Evolutionary conservation across 768 basidiomycete species (phyloP), one percentile per base, ranked within the genome.

Genomic region (Boletus rufocinnamomeus): DNA sequence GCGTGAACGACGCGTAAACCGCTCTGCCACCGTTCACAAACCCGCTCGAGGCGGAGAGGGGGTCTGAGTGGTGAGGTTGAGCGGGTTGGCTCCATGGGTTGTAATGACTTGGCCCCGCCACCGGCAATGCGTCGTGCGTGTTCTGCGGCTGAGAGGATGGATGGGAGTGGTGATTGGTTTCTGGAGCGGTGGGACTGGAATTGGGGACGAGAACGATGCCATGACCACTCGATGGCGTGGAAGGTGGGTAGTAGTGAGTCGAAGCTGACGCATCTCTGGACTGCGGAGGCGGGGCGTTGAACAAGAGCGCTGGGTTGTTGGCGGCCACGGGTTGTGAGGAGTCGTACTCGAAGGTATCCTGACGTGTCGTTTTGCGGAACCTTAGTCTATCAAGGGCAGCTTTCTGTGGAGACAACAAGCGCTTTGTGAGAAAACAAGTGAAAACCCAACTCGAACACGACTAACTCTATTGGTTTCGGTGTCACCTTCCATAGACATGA

Each of bases 221-320:
- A 45, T 77, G 75, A 37, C 56, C 21, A 30, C 81, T 69, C 11
- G 81, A 75, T 9, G 84, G 74, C 63, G 59, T 79, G 66, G 71
- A 72, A 43, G 66, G 79, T 65, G 76, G 80, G 81, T 81, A 84
- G 70, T 67, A 89, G 58, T 83, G 84, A 56, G 86, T 84, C 72
- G 81, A 67, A 40, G 83, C 73, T n/a, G 86, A 88, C 45, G 82
- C 88, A 77, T 92, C 90, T 66, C 89, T 83, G 59, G 88, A 89
- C 76, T 92, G 90, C 38, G 81, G 47, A 9, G 87, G 86, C 58
- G 80, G 84, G 16, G 63, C 58, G 38, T 45, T 61, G 43, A 66
- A 66, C 54, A 68, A 48, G 41, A 64, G 63, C 34, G 84, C 72
- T 30, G 86, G 86, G 50, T 80, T 86, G 76, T 89, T 88, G 65